Evolutionary conservation across 495 filamentous ascomycete genomes (phyloP).

Genomic region (Talaromyces thailandensis): DNA sequence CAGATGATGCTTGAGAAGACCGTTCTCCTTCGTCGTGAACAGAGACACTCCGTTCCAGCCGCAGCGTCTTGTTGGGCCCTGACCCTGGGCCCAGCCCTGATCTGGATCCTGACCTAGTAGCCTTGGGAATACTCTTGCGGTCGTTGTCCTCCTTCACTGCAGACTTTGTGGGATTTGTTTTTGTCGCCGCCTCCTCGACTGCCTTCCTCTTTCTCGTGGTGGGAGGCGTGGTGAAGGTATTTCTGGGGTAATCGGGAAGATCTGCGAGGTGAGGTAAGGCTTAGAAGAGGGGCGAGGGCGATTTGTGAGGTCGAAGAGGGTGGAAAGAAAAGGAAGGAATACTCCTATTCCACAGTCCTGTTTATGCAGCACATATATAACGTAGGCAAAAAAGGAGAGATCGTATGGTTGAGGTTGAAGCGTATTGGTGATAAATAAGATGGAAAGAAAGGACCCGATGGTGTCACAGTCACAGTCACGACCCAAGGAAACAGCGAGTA

Average conservation of each 20-base stretch:
- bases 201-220: slow-evolving; percentile 84
- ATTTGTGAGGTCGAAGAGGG: background rate
- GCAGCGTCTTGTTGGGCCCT: slow-evolving; percentile 1
- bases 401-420: background rate
- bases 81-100: slow-evolving; percentile 3
- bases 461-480: background rate
- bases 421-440: slow-evolving; percentile 11
- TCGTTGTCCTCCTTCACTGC: background rate
- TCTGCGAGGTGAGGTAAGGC: slow-evolving; percentile 1
- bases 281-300: background rate
- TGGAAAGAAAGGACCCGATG: slow-evolving; percentile 6
- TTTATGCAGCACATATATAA: background rate
- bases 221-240: slow-evolving; percentile 53
- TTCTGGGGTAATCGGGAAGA: background rate
- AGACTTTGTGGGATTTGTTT: slow-evolving; percentile 14
- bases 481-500: background rate
- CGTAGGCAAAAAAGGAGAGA: background rate
- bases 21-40: slow-evolving; percentile 11
- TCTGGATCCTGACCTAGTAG: background rate
- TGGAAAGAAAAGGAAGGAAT: background rate
- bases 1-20: background rate
- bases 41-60: slow-evolving; percentile 3
- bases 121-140: background rate
- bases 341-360: background rate
- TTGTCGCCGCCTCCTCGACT: slow-evolving; percentile 56